phyloP scores from a whole-genome alignment of 2,329 filamentous ascomycete genomes.

The Alternaria sp. region DNA sequence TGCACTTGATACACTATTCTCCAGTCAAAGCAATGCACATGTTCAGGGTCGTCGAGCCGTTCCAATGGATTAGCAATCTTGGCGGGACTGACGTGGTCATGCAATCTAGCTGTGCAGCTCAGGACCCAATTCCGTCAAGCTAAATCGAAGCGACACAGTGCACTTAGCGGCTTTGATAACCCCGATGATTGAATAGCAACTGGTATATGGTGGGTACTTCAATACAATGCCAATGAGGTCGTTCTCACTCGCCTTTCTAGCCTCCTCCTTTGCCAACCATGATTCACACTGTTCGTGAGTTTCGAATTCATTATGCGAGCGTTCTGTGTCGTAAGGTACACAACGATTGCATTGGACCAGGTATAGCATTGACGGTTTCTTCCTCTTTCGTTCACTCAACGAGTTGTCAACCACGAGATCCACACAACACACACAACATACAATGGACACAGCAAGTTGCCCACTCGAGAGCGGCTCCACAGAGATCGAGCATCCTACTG shows the following conservation, averaged over 20 bases:
- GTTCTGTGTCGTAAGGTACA: background rate
- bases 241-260: background rate
- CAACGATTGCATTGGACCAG: background rate
- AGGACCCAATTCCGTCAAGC: background rate
- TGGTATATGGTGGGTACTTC: background rate
- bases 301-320: background rate
- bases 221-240: background rate
- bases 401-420: background rate
- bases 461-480: background rate
- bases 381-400: background rate
- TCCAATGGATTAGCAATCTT: background rate
- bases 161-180: background rate
- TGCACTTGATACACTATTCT: background rate
- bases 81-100: background rate
- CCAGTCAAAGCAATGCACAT: background rate
- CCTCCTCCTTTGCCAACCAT: background rate
- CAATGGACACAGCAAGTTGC: background rate
- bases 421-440: background rate
- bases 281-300: background rate
- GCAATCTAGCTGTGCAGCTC: background rate
- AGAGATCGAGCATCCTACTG: background rate
- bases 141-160: background rate
- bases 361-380: background rate
- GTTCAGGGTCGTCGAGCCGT: background rate
- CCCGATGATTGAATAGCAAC: background rate